These are phyloP conservation scores for Blastobotrys mokoenaii DNA, from an alignment of 805 yeast species.

Conservation along the genomic window DNA sequence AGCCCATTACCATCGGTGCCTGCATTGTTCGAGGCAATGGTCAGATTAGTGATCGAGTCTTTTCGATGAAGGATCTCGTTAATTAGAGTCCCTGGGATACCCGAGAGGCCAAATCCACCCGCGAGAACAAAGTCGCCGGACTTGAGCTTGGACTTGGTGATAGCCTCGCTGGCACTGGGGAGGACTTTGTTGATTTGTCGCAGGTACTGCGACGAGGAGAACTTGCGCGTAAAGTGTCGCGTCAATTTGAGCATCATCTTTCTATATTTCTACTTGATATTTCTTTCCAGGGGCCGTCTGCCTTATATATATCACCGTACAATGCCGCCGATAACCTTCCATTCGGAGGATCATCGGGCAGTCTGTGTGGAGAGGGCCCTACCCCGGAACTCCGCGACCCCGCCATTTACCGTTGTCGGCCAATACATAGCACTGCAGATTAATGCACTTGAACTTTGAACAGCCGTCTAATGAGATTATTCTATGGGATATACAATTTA, in stretches of 20 bases:
- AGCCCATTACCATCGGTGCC: slow-evolving; percentile 40
- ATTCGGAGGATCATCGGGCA: too few relatives aligned
- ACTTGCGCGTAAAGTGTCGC: neutral
- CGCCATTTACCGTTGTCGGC: too few relatives aligned
- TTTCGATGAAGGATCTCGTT: slow-evolving; percentile 30
- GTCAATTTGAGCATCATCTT: neutral
- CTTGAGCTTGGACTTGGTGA: slow-evolving; percentile 9
- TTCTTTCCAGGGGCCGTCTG: neutral
- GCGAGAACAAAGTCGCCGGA: slow-evolving; percentile 31
- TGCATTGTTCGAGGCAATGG: slow-evolving; percentile 37
- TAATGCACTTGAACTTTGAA: too few relatives aligned
- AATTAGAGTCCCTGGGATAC: slow-evolving; percentile 39
- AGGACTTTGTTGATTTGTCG: slow-evolving; percentile 7
- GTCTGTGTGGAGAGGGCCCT: too few relatives aligned
- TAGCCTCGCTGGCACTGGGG: slow-evolving; percentile 4
- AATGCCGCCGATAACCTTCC: too few relatives aligned
- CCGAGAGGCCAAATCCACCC: slow-evolving; percentile 44
- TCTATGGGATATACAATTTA: too few relatives aligned
- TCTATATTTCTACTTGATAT: neutral
- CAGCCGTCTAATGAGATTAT: too few relatives aligned
- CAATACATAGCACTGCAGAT: too few relatives aligned
- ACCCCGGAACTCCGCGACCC: too few relatives aligned
- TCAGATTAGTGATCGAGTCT: slow-evolving; percentile 29
- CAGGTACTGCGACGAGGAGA: neutral
- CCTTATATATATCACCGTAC: neutral